Evolutionary conservation across 108 stramenopile genomes (phyloP), one percentile per base, ranked within the genome.

Genomic region (Skeletonema marinoi): DNA sequence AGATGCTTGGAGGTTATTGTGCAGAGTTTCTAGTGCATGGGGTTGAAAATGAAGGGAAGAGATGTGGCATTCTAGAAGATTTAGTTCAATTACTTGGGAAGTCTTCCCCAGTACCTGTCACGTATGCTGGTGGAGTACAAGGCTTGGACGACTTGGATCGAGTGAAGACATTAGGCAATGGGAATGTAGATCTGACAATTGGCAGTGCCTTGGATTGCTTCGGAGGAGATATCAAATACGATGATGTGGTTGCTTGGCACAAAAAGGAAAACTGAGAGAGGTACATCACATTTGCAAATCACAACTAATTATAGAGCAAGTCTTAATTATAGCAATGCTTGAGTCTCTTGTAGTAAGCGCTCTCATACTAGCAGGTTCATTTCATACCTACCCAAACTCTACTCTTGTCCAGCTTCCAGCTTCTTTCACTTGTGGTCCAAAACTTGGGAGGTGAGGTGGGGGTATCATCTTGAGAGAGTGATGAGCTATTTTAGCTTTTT

Each of bases 1-100:
- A 71, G 39, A 74, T 66, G 33, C 78, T 99, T 44, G 83, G 92
- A 39, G 51, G 61, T 32, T 96, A 95, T 81, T 98, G 98, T 71
- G 93, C 89, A 63, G 99, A 98, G 87, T 98, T 98, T 68, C 72
- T 99, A 60, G 98, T 99, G 0, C 99, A 99, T 78, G 99, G 98
- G 0, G 99, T 99, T 4, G 99, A 99, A 60, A 97, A 96, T 25
- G 99, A 99, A 87, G 99, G 99, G 14, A 96, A 91, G 71, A 88
- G 94, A 66, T 94, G 93, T 62, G 99, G 99, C 3, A 97, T 99
- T 54, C 75, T 98, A 64, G 92, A 94, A 76, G 97, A 97, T 78
- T 80, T 99, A 32, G 98, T 99, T 33, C 73, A 51, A 10, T 65
- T 97, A 54, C 86, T 99, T 19, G 98, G 96, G 1, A 83, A 92